These are phyloP conservation scores for Fragosphaeria purpurea DNA, from an alignment of 2,329 filamentous ascomycete species.

Conservation along the genomic window DNA sequence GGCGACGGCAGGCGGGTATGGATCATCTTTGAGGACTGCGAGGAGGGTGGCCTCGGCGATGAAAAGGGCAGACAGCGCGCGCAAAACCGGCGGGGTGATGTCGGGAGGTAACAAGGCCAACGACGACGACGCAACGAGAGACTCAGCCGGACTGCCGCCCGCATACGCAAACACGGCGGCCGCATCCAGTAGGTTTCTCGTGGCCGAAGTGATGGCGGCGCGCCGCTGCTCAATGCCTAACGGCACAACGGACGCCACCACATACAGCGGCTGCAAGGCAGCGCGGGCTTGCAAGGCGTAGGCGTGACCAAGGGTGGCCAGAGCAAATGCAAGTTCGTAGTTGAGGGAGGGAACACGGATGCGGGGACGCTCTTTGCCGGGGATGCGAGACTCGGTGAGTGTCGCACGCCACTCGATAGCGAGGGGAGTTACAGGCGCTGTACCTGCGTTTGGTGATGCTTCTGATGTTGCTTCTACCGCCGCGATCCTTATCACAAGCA, in stretches of 20 bases:
- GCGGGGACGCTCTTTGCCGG: conserved; percentile 47
- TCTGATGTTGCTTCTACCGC: conserved; percentile 47
- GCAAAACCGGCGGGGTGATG: conserved; percentile 40
- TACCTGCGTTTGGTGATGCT: conserved; percentile 29
- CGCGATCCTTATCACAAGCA: no score
- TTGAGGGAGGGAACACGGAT: conserved; percentile 64
- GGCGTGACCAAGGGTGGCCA: conserved; percentile 67
- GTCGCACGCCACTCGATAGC: conserved; percentile 78
- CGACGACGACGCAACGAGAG: neutral
- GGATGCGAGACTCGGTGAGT: conserved; percentile 54
- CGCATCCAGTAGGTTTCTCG: conserved; percentile 66
- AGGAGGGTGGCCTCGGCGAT: conserved; percentile 83
- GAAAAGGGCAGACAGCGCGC: conserved; percentile 54
- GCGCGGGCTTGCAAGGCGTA: conserved; percentile 63
- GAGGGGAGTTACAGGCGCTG: conserved; percentile 29
- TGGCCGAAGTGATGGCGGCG: conserved; percentile 60
- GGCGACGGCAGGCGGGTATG: conserved; percentile 73
- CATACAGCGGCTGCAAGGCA: conserved; percentile 64
- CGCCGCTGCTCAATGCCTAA: conserved; percentile 57
- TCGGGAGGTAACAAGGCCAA: conserved; percentile 26
- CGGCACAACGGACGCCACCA: conserved; percentile 49
- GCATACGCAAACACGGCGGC: conserved; percentile 70
- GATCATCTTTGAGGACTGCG: conserved; percentile 87
- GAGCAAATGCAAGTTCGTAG: conserved; percentile 70
- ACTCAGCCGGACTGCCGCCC: conserved; percentile 21